A percentile compares a stretch with the other conserved stretches of the same genome.
Conservation (phyloP, 768 basidiomycete species). For the Suillus placidus region DNA sequence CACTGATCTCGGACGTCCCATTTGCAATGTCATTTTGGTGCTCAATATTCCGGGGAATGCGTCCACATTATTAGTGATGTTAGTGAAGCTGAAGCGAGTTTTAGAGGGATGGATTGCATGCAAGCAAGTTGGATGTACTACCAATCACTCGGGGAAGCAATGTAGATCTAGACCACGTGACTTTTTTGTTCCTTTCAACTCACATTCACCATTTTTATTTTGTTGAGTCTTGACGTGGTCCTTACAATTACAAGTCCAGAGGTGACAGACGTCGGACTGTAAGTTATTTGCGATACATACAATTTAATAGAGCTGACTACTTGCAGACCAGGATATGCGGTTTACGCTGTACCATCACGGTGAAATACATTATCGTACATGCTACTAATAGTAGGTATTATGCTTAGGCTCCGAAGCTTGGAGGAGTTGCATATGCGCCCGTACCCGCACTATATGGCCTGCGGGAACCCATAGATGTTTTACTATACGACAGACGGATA, state of each 20-base stretch:
- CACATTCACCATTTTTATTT: too few species aligned
- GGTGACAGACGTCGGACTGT: too few species aligned
- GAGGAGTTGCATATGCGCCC: conserved; percentile 22
- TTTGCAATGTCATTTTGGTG: conserved; percentile 1
- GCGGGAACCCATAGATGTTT: conserved; percentile 93
- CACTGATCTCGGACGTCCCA: background rate
- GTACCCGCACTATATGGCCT: conserved; percentile 63
- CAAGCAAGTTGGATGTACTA: conserved; percentile 13
- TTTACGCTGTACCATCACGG: background rate
- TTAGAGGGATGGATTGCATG: conserved; percentile 10
- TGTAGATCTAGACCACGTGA: background rate
- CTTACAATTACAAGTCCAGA: too few species aligned
- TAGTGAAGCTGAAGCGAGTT: background rate
- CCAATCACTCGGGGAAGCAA: background rate
- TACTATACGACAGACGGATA: conserved; percentile 95
- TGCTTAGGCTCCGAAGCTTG: background rate
- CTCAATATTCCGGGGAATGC: background rate
- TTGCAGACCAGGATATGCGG: background rate
- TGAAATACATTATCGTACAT: background rate
- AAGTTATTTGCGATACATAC: background rate
- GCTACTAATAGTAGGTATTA: background rate
- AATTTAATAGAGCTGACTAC: background rate
- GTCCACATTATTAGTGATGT: background rate
- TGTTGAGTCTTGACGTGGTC: too few species aligned
- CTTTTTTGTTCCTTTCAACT: too few species aligned